phyloP scores from a whole-genome alignment of 2,329 filamentous ascomycete genomes.

The Phaeophleospora eucalypticola region DNA sequence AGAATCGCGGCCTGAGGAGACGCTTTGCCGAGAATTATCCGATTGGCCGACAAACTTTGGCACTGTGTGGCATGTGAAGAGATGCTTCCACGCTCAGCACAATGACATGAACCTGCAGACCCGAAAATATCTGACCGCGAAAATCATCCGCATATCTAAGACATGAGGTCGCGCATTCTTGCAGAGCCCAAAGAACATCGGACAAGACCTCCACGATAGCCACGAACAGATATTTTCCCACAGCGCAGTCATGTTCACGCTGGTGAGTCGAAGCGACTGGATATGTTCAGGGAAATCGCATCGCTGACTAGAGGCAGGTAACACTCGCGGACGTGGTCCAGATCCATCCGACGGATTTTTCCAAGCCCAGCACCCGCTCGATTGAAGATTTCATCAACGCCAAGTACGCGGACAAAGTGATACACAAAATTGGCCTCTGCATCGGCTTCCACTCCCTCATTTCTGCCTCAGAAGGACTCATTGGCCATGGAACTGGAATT shows the following conservation, averaged over 20 bases:
- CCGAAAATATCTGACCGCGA: too few species aligned
- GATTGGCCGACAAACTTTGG: too few species aligned
- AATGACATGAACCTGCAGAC: too few species aligned
- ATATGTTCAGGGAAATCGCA: not conserved
- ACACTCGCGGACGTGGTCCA: slow-evolving; percentile 93
- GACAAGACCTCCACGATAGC: too few species aligned
- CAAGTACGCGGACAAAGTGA: slow-evolving; percentile 94
- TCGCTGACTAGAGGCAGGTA: slow-evolving; percentile 53
- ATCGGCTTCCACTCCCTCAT: slow-evolving; percentile 90
- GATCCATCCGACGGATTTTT: slow-evolving; percentile 83
- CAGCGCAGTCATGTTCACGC: slow-evolving; percentile 11
- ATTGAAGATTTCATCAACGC: slow-evolving; percentile 96
- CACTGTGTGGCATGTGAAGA: too few species aligned
- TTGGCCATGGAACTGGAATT: slow-evolving; percentile 85
- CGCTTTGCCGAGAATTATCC: too few species aligned
- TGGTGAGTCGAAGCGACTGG: slow-evolving; percentile 5
- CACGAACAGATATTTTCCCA: not conserved
- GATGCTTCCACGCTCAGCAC: too few species aligned
- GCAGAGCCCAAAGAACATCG: too few species aligned
- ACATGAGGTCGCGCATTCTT: too few species aligned
- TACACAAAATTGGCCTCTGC: slow-evolving; percentile 91
- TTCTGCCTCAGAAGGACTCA: slow-evolving; percentile 84
- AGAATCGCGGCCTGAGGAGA: too few species aligned
- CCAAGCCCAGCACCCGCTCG: slow-evolving; percentile 73
- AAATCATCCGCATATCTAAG: too few species aligned